Conservation (phyloP, 2,329 filamentous ascomycete species). For the Pyrenophora graminea region DNA sequence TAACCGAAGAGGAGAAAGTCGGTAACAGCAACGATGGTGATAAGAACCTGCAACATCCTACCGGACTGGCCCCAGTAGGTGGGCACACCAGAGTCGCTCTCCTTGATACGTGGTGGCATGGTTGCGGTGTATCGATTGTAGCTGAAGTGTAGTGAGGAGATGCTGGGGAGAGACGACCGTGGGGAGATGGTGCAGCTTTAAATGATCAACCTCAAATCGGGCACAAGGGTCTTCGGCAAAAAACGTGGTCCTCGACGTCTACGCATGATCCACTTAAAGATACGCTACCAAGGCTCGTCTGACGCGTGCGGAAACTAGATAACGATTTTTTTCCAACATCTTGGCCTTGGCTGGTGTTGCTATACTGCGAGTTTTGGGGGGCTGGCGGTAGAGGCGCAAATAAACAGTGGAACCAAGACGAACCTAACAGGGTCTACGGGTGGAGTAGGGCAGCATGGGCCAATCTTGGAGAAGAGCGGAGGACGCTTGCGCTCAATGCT, state of each 20-base stretch:
- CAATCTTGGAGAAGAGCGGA: conserved; percentile 31
- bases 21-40: conserved; percentile 51
- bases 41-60: conserved; percentile 35
- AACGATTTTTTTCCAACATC: conserved; percentile 32
- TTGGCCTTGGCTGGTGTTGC: conserved; percentile 38
- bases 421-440: conserved; percentile 29
- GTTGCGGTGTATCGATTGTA: conserved; percentile 22
- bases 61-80: conserved; percentile 39
- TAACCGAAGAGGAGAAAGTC: conserved; percentile 57
- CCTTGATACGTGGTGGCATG: conserved; percentile 32
- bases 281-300: conserved; percentile 25
- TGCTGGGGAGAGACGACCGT: conserved; percentile 22
- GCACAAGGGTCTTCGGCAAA: conserved; percentile 22
- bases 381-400: conserved; percentile 31
- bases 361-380: conserved; percentile 24
- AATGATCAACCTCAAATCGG: conserved; percentile 24
- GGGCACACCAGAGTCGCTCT: conserved; percentile 31
- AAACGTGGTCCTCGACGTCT: conserved; percentile 15
- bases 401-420: conserved; percentile 34
- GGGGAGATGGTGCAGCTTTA: conserved; percentile 32
- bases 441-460: conserved; percentile 27
- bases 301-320: conserved; percentile 37
- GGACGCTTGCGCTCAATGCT: conserved; percentile 18
- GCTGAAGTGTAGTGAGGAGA: conserved; percentile 28
- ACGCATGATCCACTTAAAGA: conserved; percentile 26